A percentile compares a stretch with the other conserved stretches of the same genome.
Conservation (phyloP, 495 filamentous ascomycete species). For the Neurospora cerealis region DNA sequence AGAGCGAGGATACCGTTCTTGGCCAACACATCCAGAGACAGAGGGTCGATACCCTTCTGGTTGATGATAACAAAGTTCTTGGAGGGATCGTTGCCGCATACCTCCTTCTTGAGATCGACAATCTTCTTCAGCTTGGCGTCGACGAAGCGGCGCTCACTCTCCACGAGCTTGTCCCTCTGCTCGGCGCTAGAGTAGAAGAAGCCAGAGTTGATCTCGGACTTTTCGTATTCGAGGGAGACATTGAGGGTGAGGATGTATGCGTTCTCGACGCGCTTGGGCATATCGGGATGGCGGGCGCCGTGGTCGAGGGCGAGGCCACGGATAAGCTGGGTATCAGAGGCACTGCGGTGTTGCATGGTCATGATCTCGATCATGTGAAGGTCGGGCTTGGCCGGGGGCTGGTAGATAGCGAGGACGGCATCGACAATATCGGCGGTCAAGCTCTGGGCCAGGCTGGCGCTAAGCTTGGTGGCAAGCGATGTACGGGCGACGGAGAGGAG, state of each 20-base stretch:
- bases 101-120: constrained; percentile 94
- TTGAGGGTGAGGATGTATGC: constrained; percentile 92
- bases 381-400: constrained; percentile 83
- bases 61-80: constrained; percentile 98
- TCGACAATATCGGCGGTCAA: constrained; percentile 93
- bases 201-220: constrained; percentile 96
- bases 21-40: constrained; percentile 87
- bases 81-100: constrained; percentile 88
- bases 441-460: constrained; percentile 75
- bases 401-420: constrained; percentile 87
- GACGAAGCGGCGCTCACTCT: constrained; percentile 91
- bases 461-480: constrained; percentile 89
- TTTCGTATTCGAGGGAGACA: constrained; percentile 96
- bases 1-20: constrained; percentile 97
- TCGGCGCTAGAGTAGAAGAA: constrained; percentile 98
- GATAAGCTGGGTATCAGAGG: constrained; percentile 93
- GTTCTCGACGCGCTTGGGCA: constrained; percentile 94
- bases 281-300: constrained; percentile 93
- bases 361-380: constrained; percentile 99
- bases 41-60: constrained; percentile 97
- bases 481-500: constrained; percentile 89
- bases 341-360: constrained; percentile 98
- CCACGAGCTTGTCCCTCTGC: constrained; percentile 93
- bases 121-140: constrained; percentile 97
- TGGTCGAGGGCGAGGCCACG: constrained; percentile 89